Base-by-base conservation (phyloP, 2,329 filamentous ascomycete genomes). In the Colletotrichum gloeosporioides region DNA sequence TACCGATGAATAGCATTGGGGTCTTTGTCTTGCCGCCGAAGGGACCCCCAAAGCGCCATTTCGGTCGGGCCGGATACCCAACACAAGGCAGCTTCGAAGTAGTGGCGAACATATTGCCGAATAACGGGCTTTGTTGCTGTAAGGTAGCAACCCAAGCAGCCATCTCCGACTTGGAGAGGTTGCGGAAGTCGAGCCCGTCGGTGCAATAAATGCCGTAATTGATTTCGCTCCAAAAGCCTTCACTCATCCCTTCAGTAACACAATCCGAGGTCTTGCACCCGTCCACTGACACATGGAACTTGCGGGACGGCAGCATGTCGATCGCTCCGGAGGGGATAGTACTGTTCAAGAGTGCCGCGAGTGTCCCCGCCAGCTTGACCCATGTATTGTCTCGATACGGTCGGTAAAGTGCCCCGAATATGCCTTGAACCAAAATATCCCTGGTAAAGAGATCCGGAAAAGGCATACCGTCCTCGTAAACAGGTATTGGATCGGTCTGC, bases 1-100 rank as follows among this genome's bases (percentile, higher is more conserved):
- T 73, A 2, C 71, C 71, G n/a, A 69, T 49, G 10, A 73, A 73
- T 22, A 73, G 71, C 13, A 73, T 22, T 6, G 71, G 64, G 7
- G 31, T 32, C 9, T 22, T 68, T 0, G 71, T 73, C n/a, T 69
- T 53, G 12, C 61, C 69, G 4, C 69, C 61, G 55, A 83, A 85
- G 8, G 83, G 83, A 0, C 83, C 83, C 10, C 78, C 78, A 79
- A 87, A 89, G 25, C 82, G 78, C 83, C 85, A 88, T 66, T 81
- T 83, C 6, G 87, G 81, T 3, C 82, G 81, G 29, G 85, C 78
- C 2, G 61, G 78, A 80, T 87, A 85, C 4, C 85, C 84, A 0
- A 82, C 79, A 81, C 88, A 90, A 10, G 79, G 74, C 6, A 88
- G n/a, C 32, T 57, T 65, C 4, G 69, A 65, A 9, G 62, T 66